These are phyloP conservation scores for Effrenium voratum DNA, from an alignment of 73 alveolate species.

Conservation along the genomic window DNA sequence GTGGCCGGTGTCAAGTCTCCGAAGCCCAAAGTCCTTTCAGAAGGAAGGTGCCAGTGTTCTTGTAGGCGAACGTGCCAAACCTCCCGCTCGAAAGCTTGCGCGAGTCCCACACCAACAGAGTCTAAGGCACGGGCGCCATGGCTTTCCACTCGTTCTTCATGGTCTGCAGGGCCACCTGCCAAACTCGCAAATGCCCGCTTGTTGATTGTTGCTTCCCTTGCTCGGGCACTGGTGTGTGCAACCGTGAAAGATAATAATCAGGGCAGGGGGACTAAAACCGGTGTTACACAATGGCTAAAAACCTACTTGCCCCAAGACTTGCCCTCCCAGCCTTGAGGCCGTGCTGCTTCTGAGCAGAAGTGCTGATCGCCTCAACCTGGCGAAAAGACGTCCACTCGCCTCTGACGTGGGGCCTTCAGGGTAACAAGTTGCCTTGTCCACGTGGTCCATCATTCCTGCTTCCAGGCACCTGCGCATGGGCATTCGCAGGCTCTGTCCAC, in stretches of 20 bases:
- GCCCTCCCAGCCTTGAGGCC: slow-evolving; percentile 45
- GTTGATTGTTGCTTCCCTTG: too few species aligned
- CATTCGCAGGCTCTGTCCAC: not conserved
- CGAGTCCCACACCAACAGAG: not conserved
- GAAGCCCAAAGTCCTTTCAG: slow-evolving; percentile 42
- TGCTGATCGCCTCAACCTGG: slow-evolving; percentile 86
- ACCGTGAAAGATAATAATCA: too few species aligned
- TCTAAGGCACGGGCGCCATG: slow-evolving; percentile 48
- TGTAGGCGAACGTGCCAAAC: slow-evolving; percentile 91
- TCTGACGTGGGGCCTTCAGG: not conserved
- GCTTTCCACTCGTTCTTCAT: slow-evolving; percentile 94
- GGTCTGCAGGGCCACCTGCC: slow-evolving; percentile 82
- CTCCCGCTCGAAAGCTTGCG: not conserved
- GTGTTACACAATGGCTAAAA: not conserved
- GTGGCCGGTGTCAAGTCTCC: not conserved
- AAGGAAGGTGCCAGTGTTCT: slow-evolving; percentile 91
- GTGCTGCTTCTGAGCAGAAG: slow-evolving; percentile 92
- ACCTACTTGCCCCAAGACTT: not conserved
- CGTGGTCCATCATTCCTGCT: slow-evolving; percentile 90
- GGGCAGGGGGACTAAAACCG: too few species aligned
- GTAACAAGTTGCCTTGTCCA: slow-evolving; percentile 34
- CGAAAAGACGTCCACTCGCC: not conserved
- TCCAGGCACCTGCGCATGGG: slow-evolving; percentile 39
- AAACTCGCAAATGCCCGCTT: too few species aligned
- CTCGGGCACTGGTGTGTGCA: too few species aligned